These are phyloP conservation scores for Flaveria sonorensis DNA, from an alignment of 129 eudicot species.

Conservation along the genomic window DNA sequence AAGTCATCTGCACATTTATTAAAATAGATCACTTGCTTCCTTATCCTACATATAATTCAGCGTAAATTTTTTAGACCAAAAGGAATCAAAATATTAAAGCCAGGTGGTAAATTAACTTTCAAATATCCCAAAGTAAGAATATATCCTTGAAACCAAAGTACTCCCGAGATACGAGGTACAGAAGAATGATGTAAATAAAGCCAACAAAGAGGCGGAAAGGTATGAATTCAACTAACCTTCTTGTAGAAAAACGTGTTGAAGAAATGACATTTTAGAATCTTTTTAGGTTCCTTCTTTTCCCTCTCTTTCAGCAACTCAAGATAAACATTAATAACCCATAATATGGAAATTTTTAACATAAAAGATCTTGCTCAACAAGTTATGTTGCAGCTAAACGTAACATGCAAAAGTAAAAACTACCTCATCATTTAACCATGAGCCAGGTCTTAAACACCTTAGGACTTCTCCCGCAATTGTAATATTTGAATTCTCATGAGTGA, in stretches of 20 bases:
- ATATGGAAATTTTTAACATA: slow-evolving; percentile 16
- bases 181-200: slow-evolving; percentile 2
- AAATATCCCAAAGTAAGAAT: background rate
- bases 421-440: slow-evolving; percentile 95
- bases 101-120: background rate
- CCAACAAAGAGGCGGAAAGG: background rate
- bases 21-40: background rate
- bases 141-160: background rate
- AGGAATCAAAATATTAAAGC: slow-evolving; percentile 1
- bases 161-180: background rate
- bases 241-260: slow-evolving; percentile 93
- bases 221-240: slow-evolving; percentile 57
- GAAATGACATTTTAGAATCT: slow-evolving; percentile 88
- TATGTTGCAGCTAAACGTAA: background rate
- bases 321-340: slow-evolving; percentile 84
- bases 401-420: slow-evolving; percentile 31
- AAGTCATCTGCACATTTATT: background rate
- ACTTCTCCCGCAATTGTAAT: slow-evolving; percentile 77
- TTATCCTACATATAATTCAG: background rate
- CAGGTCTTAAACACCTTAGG: slow-evolving; percentile 71
- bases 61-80: background rate
- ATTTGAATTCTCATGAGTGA: slow-evolving; percentile 73
- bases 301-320: slow-evolving; percentile 91
- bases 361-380: slow-evolving; percentile 18
- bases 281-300: slow-evolving; percentile 83